A percentile compares a stretch with the other conserved stretches of the same genome.
phyloP scores from a whole-genome alignment of 2,329 filamentous ascomycete genomes.

The Coccinonectria pachysandricola region DNA sequence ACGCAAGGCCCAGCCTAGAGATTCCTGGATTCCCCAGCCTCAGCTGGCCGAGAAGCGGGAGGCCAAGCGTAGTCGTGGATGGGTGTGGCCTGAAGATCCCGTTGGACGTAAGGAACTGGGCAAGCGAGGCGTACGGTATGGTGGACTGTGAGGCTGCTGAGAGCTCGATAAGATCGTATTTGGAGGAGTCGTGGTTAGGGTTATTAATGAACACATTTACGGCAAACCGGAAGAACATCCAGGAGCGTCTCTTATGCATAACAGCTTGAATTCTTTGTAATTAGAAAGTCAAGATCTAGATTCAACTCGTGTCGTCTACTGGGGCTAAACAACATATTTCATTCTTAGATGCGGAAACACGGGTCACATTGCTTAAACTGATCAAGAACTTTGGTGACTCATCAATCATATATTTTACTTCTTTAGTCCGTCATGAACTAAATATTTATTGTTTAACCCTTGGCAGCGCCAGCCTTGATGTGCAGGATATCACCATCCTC shows the following conservation, averaged over 20 bases:
- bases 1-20: slow-evolving; percentile 57
- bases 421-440: slow-evolving; percentile 11
- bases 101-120: slow-evolving; percentile 63
- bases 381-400: too few relatives aligned
- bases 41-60: slow-evolving; percentile 67
- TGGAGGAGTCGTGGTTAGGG: too few relatives aligned
- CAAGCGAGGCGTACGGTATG: slow-evolving; percentile 52
- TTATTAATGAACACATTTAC: too few relatives aligned
- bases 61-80: slow-evolving; percentile 62
- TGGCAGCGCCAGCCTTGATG: slow-evolving; percentile 82
- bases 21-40: slow-evolving; percentile 65
- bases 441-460: slow-evolving; percentile 50
- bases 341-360: too few relatives aligned
- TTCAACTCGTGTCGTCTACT: too few relatives aligned
- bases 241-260: too few relatives aligned
- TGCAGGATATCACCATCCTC: slow-evolving; percentile 75
- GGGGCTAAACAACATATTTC: too few relatives aligned
- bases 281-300: too few relatives aligned
- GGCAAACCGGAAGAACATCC: too few relatives aligned
- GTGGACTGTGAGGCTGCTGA: slow-evolving; percentile 17
- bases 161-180: background rate
- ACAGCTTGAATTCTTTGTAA: too few relatives aligned
- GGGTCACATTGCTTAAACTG: too few relatives aligned
- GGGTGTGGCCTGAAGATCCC: slow-evolving; percentile 66
- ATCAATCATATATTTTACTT: too few relatives aligned